Evolutionary conservation across 73 alveolate genomes (phyloP).

Genomic region (Durusdinium trenchii): DNA sequence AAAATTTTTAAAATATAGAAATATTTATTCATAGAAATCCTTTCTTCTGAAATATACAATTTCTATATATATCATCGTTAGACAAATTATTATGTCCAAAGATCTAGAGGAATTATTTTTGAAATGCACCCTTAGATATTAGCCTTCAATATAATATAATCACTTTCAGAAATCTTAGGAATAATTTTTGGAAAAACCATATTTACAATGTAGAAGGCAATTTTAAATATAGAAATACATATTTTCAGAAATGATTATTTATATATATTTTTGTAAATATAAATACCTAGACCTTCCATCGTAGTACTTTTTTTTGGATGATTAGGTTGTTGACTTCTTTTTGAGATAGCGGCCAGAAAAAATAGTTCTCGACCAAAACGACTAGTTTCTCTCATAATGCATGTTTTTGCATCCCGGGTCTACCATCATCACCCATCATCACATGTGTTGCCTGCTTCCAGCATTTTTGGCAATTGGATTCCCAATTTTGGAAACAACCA

Average conservation of each 20-base stretch:
- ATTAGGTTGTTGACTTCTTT: background rate
- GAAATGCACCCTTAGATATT: no score
- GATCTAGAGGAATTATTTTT: no score
- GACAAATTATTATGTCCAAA: no score
- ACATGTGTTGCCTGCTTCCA: background rate
- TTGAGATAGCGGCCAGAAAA: slow-evolving; percentile 24
- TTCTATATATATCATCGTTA: no score
- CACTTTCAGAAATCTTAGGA: no score
- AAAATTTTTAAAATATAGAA: no score
- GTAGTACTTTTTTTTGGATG: slow-evolving; percentile 10
- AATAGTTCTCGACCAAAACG: slow-evolving; percentile 55
- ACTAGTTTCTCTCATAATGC: background rate
- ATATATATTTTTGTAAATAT: background rate
- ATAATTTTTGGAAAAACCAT: no score
- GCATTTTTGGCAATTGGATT: background rate
- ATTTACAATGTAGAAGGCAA: no score
- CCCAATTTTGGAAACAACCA: background rate
- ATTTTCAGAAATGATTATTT: background rate
- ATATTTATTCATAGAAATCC: no score
- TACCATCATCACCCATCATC: background rate
- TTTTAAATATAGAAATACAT: background rate
- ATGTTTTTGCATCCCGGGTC: background rate
- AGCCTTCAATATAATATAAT: no score
- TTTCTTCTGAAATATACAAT: no score
- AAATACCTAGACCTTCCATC: slow-evolving; percentile 28